Conservation (phyloP, 305 asterid species). For the Fraxinus latifolia region DNA sequence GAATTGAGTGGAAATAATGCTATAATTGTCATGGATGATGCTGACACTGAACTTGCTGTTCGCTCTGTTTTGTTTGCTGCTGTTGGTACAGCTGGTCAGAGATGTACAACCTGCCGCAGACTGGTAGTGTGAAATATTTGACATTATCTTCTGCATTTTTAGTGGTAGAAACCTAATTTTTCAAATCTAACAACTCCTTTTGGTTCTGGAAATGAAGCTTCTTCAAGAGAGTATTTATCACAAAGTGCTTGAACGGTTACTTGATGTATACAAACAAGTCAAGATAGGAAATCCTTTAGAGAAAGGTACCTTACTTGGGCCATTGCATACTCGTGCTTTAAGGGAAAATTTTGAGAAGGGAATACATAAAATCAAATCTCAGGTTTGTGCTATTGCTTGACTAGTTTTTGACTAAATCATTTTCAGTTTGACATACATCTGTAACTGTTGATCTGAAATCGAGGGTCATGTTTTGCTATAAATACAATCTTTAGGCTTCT, state of each 20-base stretch:
- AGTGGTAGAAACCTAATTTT: slow-evolving; percentile 6
- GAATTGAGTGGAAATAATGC: slow-evolving; percentile 98
- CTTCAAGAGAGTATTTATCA: slow-evolving; percentile 79
- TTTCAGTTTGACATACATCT: background rate
- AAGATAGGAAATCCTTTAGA: slow-evolving; percentile 89
- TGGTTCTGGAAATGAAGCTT: slow-evolving; percentile 49
- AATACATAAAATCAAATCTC: slow-evolving; percentile 66
- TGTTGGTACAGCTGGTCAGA: slow-evolving; percentile 99
- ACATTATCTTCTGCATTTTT: slow-evolving; percentile 1
- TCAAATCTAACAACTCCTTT: slow-evolving; percentile 13
- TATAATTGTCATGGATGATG: slow-evolving; percentile 92
- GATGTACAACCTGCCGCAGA: slow-evolving; percentile 97
- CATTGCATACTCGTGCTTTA: slow-evolving; percentile 70
- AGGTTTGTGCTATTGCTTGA: slow-evolving; percentile 43
- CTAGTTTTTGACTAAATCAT: background rate
- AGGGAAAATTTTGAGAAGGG: slow-evolving; percentile 78
- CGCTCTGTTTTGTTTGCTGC: slow-evolving; percentile 95
- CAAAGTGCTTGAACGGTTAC: slow-evolving; percentile 66
- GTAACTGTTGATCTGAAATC: background rate
- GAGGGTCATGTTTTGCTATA: background rate
- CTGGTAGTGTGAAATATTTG: slow-evolving; percentile 48
- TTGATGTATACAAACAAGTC: slow-evolving; percentile 83
- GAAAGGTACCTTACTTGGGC: slow-evolving; percentile 86
- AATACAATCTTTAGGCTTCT: background rate
- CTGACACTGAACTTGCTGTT: slow-evolving; percentile 84